Conservation (phyloP, 2,329 filamentous ascomycete genomes). For the Clathrospora elynae region DNA sequence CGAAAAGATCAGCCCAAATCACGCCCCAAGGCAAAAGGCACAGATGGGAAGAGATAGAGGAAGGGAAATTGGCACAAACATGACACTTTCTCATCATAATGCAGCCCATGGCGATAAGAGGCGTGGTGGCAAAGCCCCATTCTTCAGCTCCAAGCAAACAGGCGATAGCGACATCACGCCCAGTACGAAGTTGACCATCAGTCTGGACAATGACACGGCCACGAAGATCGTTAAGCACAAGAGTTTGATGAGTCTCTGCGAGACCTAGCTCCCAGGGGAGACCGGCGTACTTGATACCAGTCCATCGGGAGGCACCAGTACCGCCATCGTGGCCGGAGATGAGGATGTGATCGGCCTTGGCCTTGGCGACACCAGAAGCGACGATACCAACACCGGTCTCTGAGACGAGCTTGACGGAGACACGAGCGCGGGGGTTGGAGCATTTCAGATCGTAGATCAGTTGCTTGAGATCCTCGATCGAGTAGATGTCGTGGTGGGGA, state of each 20-base stretch:
- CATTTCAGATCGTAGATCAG: conserved; percentile 98
- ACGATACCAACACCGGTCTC: conserved; percentile 98
- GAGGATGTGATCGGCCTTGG: conserved; percentile 94
- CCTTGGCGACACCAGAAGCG: conserved; percentile 95
- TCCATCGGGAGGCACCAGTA: conserved; percentile 96
- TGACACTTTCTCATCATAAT: conserved; percentile 86
- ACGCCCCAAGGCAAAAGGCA: too few relatives aligned
- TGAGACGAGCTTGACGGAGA: conserved; percentile 96
- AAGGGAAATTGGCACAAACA: too few relatives aligned
- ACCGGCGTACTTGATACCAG: conserved; percentile 97
- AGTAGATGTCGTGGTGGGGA: conserved; percentile 98
- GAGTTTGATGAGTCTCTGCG: conserved; percentile 93
- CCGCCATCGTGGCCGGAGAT: conserved; percentile 97
- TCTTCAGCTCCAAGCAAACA: conserved; percentile 97
- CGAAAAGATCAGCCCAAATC: too few relatives aligned
- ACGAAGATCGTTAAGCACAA: conserved; percentile 93
- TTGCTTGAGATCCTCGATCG: conserved; percentile 96
- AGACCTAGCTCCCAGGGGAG: conserved; percentile 96
- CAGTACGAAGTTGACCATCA: conserved; percentile 90
- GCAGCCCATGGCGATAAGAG: conserved; percentile 94
- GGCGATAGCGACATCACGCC: conserved; percentile 90
- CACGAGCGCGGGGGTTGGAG: conserved; percentile 86
- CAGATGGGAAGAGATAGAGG: too few relatives aligned
- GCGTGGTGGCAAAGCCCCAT: conserved; percentile 94
- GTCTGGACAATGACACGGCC: conserved; percentile 96